Evolutionary conservation across 1,284 basidiomycete species (phyloP).

Genomic region (Ustilago tritici): DNA sequence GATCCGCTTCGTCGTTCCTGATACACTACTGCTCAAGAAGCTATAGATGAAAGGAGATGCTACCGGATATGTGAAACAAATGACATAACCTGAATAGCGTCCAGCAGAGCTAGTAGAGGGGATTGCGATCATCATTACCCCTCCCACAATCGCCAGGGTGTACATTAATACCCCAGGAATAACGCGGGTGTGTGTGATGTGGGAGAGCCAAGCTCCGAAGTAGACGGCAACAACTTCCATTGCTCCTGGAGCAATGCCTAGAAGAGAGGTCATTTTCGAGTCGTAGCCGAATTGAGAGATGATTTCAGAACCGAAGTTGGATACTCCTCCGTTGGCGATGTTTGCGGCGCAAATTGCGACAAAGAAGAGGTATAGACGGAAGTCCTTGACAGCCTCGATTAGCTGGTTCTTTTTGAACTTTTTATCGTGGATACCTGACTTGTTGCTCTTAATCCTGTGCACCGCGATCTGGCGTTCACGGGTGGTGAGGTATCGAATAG

Average conservation of each 20-base stretch:
- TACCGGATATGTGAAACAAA: conserved; percentile 35
- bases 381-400: conserved; percentile 73
- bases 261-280: conserved; percentile 57
- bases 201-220: conserved; percentile 53
- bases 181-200: conserved; percentile 42
- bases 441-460: conserved; percentile 74
- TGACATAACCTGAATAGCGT: conserved; percentile 33
- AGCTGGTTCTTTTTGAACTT: conserved; percentile 74
- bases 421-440: conserved; percentile 74
- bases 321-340: conserved; percentile 57
- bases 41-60: conserved; percentile 50
- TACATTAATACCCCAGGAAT: conserved; percentile 60
- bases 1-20: conserved; percentile 65
- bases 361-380: conserved; percentile 68
- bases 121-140: conserved; percentile 55
- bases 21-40: conserved; percentile 47
- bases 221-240: conserved; percentile 59
- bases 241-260: conserved; percentile 64
- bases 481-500: conserved; percentile 69
- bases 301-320: conserved; percentile 65
- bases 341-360: conserved; percentile 48
- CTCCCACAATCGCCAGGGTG: conserved; percentile 56
- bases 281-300: conserved; percentile 64
- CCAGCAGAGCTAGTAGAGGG: conserved; percentile 24
- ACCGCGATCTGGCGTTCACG: conserved; percentile 74